Conservation (phyloP, 768 basidiomycete species). For the Obba rivulosa region DNA sequence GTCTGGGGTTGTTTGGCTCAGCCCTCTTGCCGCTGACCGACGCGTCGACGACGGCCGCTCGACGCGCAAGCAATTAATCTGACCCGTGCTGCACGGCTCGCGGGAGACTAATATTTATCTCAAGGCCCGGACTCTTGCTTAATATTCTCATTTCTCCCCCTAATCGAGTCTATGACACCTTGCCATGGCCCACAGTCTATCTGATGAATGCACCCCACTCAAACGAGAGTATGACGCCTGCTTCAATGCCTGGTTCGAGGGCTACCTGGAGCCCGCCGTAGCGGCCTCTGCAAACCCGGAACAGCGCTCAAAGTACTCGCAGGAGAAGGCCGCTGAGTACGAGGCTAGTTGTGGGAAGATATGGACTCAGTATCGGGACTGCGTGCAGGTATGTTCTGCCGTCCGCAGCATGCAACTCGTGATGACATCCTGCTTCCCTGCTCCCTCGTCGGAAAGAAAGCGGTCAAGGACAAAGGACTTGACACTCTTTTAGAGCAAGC, state of each 20-base stretch:
- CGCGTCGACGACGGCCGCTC: neutral
- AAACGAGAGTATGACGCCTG: conserved; percentile 90
- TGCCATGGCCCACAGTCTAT: conserved; percentile 74
- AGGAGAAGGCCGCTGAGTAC: conserved; percentile 83
- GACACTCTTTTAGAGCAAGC: conserved; percentile 76
- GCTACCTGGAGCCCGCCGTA: conserved; percentile 83
- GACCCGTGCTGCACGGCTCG: no score
- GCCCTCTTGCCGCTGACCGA: neutral
- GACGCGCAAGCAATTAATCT: conserved; percentile 9
- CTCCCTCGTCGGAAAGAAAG: conserved; percentile 45
- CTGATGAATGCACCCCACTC: conserved; percentile 80
- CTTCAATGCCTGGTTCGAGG: conserved; percentile 98
- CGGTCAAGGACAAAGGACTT: conserved; percentile 73
- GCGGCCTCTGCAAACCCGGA: conserved; percentile 38
- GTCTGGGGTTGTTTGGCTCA: neutral
- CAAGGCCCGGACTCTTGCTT: conserved; percentile 2
- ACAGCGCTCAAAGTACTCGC: conserved; percentile 56
- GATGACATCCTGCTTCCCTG: neutral
- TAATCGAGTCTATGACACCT: neutral
- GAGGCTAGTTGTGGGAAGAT: conserved; percentile 78
- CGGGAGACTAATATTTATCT: conserved; percentile 3
- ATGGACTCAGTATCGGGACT: conserved; percentile 76
- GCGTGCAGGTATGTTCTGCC: conserved; percentile 64
- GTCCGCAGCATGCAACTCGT: neutral
- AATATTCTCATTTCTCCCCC: neutral